Evolutionary conservation across 2,329 filamentous ascomycete genomes (phyloP), one percentile per base, ranked within the genome.

Genomic region (Endothia cerciana): DNA sequence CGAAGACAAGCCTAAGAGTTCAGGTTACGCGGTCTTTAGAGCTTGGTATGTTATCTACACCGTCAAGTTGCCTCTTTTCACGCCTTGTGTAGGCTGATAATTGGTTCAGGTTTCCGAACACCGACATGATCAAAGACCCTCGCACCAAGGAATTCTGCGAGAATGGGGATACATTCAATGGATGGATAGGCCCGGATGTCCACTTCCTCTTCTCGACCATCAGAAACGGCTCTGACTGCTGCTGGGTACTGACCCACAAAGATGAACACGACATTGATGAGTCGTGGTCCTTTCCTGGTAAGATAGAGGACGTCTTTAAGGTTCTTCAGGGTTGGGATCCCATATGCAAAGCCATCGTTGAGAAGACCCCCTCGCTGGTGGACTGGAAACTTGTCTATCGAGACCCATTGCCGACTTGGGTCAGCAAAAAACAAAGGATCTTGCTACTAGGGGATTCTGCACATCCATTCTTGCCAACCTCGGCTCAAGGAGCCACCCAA

Each of bases 151-250:
- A 85, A 43, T 85, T 87, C 64, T 86, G 84, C 69, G 78, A 76
- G 41, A 79, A 86, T 65, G 85, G 84, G 41, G 85, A 88, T 72
- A 85, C 83, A 0, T 87, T 87, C 74, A 85, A 85, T 63, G 85
- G 85, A 33, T 84, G 82, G 85, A 82, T 87, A 63, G 84, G 85
- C 1, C 83, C 83, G 2, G 83, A 87, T 68, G 81, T 84, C 60
- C 84, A 86, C 69, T 84, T 86, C 67, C 75, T 87, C 1, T 86
- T 86, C 70, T 83, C 82, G 6, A 85, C 85, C 3, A 82, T 87
- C 69, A 86, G 86, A 73, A 77, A 80, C 68, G 84, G 83, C 33
- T 76, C 79, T 25, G 84, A 87, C 65, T 86, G 83, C 71, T 85
- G 81, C 70, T 88, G 85, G 85, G 85, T 87, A 3, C 76, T 86